phyloP scores from a whole-genome alignment of 176 grass and related monocot species.

The Stipa capillata region DNA sequence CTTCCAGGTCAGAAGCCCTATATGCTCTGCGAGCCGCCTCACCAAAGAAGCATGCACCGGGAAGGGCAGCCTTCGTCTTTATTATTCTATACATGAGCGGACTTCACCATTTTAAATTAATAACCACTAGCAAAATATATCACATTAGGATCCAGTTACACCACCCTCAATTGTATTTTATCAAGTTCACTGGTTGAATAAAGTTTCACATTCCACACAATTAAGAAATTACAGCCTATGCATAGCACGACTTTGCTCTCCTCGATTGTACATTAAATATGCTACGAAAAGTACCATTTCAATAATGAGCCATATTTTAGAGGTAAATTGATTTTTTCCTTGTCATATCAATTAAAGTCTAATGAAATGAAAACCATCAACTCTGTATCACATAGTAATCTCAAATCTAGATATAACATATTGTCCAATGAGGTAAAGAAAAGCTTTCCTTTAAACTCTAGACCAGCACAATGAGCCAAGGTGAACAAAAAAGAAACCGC shows the following conservation, averaged over 20 bases:
- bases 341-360: neutral
- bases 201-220: neutral
- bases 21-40: neutral
- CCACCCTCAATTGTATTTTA: neutral
- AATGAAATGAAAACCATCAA: neutral
- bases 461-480: neutral
- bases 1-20: neutral
- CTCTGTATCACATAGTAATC: neutral
- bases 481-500: neutral
- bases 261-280: neutral
- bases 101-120: neutral
- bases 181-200: neutral
- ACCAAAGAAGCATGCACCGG: neutral
- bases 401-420: neutral
- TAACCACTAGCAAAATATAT: too few species aligned
- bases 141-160: neutral
- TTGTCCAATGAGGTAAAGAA: neutral
- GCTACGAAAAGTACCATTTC: neutral
- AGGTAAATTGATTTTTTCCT: neutral
- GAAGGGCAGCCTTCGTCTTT: neutral
- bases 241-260: neutral
- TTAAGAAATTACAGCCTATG: neutral
- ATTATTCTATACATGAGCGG: too few species aligned
- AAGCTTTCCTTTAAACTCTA: neutral
- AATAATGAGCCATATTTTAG: neutral